These are phyloP conservation scores for Atractiella rhizophila DNA, from an alignment of 768 basidiomycete genomes.

Conservation along the genomic window DNA sequence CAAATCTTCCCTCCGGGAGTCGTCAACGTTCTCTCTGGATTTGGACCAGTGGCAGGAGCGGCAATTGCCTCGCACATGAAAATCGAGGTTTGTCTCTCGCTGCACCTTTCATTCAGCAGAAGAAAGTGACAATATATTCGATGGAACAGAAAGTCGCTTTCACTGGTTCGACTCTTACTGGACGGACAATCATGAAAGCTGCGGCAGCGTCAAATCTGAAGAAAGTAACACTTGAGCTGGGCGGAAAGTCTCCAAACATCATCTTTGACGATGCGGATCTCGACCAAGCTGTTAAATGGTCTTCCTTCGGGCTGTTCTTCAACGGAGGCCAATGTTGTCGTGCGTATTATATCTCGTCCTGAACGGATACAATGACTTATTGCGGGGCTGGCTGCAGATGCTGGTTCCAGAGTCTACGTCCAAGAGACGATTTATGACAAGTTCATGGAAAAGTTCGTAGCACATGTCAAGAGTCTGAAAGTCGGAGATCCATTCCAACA, in stretches of 20 bases:
- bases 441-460: slow-evolving; percentile 41
- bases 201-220: slow-evolving; percentile 84
- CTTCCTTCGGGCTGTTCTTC: slow-evolving; percentile 22
- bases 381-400: slow-evolving; percentile 86
- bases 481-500: slow-evolving; percentile 65
- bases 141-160: slow-evolving; percentile 56
- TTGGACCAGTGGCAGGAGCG: slow-evolving; percentile 57
- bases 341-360: slow-evolving; percentile 61
- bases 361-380: slow-evolving; percentile 66
- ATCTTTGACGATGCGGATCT: slow-evolving; percentile 77
- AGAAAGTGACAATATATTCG: too few relatives aligned
- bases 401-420: slow-evolving; percentile 69
- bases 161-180: slow-evolving; percentile 73
- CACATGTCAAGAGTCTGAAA: slow-evolving; percentile 40
- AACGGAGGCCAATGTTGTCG: slow-evolving; percentile 45
- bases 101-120: too few relatives aligned
- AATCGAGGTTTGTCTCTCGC: too few relatives aligned
- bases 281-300: slow-evolving; percentile 36
- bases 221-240: slow-evolving; percentile 85
- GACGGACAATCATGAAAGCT: slow-evolving; percentile 70
- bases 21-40: slow-evolving; percentile 56
- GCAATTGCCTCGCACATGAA: slow-evolving; percentile 56
- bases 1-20: slow-evolving; percentile 85
- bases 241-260: slow-evolving; percentile 43
- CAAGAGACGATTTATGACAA: slow-evolving; percentile 69